phyloP scores from a whole-genome alignment of 2,329 filamentous ascomycete species.

The Fusarium xyrophilum region DNA sequence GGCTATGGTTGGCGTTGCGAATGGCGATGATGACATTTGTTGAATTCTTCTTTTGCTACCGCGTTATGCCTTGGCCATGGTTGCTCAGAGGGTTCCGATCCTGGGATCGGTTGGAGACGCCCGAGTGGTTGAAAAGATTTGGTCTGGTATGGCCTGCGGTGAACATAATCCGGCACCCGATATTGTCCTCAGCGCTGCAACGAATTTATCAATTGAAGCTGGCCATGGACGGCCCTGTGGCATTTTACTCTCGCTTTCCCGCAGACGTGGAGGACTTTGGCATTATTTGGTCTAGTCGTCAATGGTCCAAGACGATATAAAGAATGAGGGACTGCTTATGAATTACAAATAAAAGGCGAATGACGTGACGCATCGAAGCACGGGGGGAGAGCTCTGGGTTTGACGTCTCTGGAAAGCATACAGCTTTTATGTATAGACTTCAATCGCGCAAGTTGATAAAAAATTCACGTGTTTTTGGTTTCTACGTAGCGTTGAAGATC shows the following conservation, averaged over 20 bases:
- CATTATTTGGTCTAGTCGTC: slow-evolving; percentile 32
- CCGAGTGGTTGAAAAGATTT: slow-evolving; percentile 36
- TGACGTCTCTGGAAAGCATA: slow-evolving; percentile 19
- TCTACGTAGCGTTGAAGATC: background rate
- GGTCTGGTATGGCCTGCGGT: slow-evolving; percentile 30
- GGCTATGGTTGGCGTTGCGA: slow-evolving; percentile 38
- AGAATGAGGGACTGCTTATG: slow-evolving; percentile 32
- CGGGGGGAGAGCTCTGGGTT: slow-evolving; percentile 6
- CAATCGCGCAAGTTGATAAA: slow-evolving; percentile 32
- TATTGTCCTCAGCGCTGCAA: slow-evolving; percentile 38
- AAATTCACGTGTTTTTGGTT: slow-evolving; percentile 8
- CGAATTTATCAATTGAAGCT: slow-evolving; percentile 43
- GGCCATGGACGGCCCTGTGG: slow-evolving; percentile 39
- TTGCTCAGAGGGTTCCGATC: slow-evolving; percentile 31
- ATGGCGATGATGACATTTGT: slow-evolving; percentile 35
- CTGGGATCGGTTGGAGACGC: slow-evolving; percentile 31
- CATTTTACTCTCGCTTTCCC: slow-evolving; percentile 37
- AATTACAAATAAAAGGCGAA: slow-evolving; percentile 28
- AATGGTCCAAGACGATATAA: slow-evolving; percentile 36
- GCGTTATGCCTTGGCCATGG: slow-evolving; percentile 37
- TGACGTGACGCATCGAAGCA: slow-evolving; percentile 25
- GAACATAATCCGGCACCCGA: slow-evolving; percentile 31
- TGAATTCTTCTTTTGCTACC: slow-evolving; percentile 35
- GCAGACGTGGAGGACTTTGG: slow-evolving; percentile 36
- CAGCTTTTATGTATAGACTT: slow-evolving; percentile 29